Percentiles rank a stretch among this genome's conserved stretches.
These are phyloP conservation scores for Gorgonomyces haynaldii DNA, from an alignment of 192 early-diverging fungal genomes.

Conservation along the genomic window DNA sequence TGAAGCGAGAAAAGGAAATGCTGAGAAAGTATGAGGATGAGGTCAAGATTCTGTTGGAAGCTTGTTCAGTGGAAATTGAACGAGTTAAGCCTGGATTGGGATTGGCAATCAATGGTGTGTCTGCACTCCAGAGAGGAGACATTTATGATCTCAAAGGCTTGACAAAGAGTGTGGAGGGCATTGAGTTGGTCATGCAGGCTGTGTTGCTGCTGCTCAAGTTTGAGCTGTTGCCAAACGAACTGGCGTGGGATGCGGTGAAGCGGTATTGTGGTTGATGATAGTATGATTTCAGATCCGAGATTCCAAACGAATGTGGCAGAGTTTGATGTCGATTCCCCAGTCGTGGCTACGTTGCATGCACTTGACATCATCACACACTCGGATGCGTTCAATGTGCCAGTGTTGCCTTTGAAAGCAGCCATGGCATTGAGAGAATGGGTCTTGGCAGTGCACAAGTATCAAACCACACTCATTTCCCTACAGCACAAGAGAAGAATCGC, in stretches of 20 bases:
- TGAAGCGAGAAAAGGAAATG: neutral
- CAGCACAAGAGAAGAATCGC: slow-evolving; percentile 11
- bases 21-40: slow-evolving; percentile 12
- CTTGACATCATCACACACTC: slow-evolving; percentile 7
- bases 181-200: slow-evolving; percentile 14
- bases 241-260: slow-evolving; percentile 15
- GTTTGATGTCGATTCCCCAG: slow-evolving; percentile 2
- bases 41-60: slow-evolving; percentile 5
- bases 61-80: slow-evolving; percentile 6
- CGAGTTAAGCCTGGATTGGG: slow-evolving; percentile 6
- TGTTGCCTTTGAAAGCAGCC: slow-evolving; percentile 5
- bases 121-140: slow-evolving; percentile 11
- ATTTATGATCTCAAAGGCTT: slow-evolving; percentile 26
- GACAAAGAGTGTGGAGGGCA: slow-evolving; percentile 9
- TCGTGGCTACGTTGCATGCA: slow-evolving; percentile 7
- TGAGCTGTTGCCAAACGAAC: slow-evolving; percentile 10
- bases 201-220: slow-evolving; percentile 9
- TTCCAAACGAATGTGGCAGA: slow-evolving; percentile 8
- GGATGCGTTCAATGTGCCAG: slow-evolving; percentile 8
- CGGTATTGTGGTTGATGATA: too few relatives aligned
- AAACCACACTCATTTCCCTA: neutral
- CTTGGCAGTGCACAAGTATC: slow-evolving; percentile 6
- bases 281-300: slow-evolving; percentile 16
- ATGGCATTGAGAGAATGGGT: slow-evolving; percentile 16
- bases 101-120: slow-evolving; percentile 9